These are phyloP conservation scores for Moesziomyces aphidis DNA, from an alignment of 1,284 basidiomycete genomes.

Conservation along the genomic window DNA sequence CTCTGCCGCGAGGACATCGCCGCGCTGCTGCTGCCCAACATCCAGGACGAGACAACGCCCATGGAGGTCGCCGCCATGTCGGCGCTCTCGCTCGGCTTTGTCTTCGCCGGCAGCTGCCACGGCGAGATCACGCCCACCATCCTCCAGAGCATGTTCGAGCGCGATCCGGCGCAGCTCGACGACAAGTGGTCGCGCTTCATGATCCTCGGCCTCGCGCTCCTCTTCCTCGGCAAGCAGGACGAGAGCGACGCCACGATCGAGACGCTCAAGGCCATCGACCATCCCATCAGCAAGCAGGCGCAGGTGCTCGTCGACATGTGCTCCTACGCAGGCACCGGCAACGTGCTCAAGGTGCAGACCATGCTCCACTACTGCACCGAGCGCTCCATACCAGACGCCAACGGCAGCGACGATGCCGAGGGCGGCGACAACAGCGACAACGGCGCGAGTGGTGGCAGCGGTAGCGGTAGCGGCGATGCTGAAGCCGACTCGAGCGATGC, in stretches of 20 bases:
- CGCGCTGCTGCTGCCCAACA: slow-evolving; percentile 60
- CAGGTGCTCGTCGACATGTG: slow-evolving; percentile 94
- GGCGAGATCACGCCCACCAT: slow-evolving; percentile 92
- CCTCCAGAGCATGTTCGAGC: slow-evolving; percentile 87
- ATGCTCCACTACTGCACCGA: slow-evolving; percentile 95
- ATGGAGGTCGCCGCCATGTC: slow-evolving; percentile 92
- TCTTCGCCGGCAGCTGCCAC: slow-evolving; percentile 94
- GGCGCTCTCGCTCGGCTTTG: slow-evolving; percentile 89
- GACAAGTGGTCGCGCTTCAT: slow-evolving; percentile 92
- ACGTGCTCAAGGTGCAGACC: slow-evolving; percentile 91
- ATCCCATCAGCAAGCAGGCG: slow-evolving; percentile 89
- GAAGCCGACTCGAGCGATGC: slow-evolving; percentile 43
- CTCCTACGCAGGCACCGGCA: slow-evolving; percentile 93
- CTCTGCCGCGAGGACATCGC: slow-evolving; percentile 86
- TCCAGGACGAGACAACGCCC: slow-evolving; percentile 70
- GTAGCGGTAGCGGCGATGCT: slow-evolving; percentile 69
- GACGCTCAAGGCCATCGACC: slow-evolving; percentile 93
- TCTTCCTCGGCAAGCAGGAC: slow-evolving; percentile 78
- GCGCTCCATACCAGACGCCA: slow-evolving; percentile 76
- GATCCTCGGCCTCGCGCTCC: slow-evolving; percentile 86
- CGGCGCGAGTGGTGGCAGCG: slow-evolving; percentile 36
- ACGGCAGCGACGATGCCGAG: slow-evolving; percentile 57
- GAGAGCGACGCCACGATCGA: slow-evolving; percentile 94
- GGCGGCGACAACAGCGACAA: slow-evolving; percentile 42
- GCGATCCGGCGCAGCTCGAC: slow-evolving; percentile 61